Percentiles rank a stretch among this genome's conserved stretches.
Evolutionary conservation across 148 eudicot genomes (phyloP).

Genomic region (Vaccinium myrtillus): DNA sequence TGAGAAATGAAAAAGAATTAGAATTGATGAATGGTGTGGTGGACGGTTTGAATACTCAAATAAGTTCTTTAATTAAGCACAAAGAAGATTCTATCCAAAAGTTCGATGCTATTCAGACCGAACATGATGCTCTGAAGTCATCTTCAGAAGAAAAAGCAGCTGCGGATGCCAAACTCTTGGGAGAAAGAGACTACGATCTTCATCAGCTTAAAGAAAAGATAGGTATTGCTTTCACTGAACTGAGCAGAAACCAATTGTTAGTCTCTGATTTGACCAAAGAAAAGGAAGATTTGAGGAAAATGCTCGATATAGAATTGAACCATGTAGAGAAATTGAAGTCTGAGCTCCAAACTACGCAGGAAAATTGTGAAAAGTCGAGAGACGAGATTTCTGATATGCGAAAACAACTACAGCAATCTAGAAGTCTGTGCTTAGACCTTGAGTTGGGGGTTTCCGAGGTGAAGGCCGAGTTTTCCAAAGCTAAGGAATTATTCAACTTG

Average conservation of each 20-base stretch:
- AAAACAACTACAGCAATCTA: constrained; percentile 36
- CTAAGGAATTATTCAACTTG: constrained; percentile 33
- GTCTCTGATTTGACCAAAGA: constrained; percentile 57
- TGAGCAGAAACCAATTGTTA: constrained; percentile 35
- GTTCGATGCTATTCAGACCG: constrained; percentile 35
- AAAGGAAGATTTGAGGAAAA: constrained; percentile 47
- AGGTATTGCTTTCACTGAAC: constrained; percentile 30
- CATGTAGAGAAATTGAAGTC: constrained; percentile 40
- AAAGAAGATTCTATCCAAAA: constrained; percentile 39
- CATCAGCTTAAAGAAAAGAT: constrained; percentile 49
- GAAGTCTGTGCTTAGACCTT: constrained; percentile 43
- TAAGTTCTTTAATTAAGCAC: constrained; percentile 42
- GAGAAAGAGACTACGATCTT: constrained; percentile 44
- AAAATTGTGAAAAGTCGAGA: constrained; percentile 48
- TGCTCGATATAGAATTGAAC: constrained; percentile 43
- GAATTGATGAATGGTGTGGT: constrained; percentile 43
- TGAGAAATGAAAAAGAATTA: constrained; percentile 45
- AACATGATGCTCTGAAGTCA: constrained; percentile 45
- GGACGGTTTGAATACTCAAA: constrained; percentile 39
- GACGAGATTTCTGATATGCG: constrained; percentile 50
- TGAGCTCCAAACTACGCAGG: constrained; percentile 48
- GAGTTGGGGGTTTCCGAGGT: constrained; percentile 46
- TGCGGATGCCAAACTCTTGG: constrained; percentile 55
- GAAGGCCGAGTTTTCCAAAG: constrained; percentile 42
- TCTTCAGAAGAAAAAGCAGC: constrained; percentile 48